Base-by-base conservation (phyloP, 331 rosid species). In the Cydonia oblonga region DNA sequence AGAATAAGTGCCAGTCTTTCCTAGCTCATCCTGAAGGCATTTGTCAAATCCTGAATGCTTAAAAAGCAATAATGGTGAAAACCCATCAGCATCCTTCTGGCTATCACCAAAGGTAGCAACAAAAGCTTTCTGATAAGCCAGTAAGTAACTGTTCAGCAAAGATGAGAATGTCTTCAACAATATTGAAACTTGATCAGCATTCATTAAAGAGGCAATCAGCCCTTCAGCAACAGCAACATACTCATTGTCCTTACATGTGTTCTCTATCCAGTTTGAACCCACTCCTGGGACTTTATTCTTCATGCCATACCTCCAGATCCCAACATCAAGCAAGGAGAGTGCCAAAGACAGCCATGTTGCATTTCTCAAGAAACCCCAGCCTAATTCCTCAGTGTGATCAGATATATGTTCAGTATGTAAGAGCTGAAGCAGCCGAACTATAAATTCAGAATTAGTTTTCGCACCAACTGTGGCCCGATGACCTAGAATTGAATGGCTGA, bases 351-450 rank as follows among this genome's bases (percentile, higher is more conserved):
- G 66, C 96, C 97, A 91, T 75, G 82, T 79, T 70, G 92, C 93
- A 80, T 83, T 85, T 84, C 99, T 81, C 78, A 87, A 76, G 80
- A 91, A 95, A 83, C 81, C 80, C 97, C 99, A 95, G 80, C 89
- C 89, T 54, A 85, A 79, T 64, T 86, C 90, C 64, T 84, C 88
- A 72, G 76, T 76, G 49, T 71, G 79, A 59, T 83, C 85, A n/a
- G 87, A 73, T 80, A 38, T 38, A 38, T 38, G 42, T 38, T 38
- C 42, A 38, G 42, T 38, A 9, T 38, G 42, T 38, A 95, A 79
- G 53, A 79, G 84, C 76, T 71, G 93, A 86, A 91, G 86, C 79
- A 95, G 70, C 74, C 60, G 70, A 73, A 89, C 66, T 68, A 88
- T 58, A 76, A 83, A 75, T 83, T 81, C 86, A 57, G 84, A 76